These are phyloP conservation scores for Colletotrichum lentis DNA, from an alignment of 2,329 filamentous ascomycete species.

Conservation along the genomic window DNA sequence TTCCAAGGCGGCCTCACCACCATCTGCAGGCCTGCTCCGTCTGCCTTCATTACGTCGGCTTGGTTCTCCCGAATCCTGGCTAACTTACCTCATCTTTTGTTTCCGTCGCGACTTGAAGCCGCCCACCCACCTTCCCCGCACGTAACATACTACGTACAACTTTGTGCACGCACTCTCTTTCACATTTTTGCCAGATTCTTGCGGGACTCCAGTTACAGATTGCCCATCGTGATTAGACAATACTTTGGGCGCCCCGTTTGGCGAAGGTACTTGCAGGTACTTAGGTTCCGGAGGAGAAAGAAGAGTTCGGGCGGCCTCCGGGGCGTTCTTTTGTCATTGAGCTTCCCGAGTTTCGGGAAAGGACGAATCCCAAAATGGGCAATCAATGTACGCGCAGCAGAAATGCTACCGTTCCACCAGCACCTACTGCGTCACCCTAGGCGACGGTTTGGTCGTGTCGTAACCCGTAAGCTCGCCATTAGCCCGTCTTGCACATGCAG, in stretches of 20 bases:
- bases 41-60: constrained; percentile 33
- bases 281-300: neutral
- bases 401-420: neutral
- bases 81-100: constrained; percentile 20
- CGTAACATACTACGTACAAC: neutral
- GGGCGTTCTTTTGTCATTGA: constrained; percentile 3
- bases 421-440: neutral
- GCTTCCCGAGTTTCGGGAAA: neutral
- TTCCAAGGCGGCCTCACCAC: constrained; percentile 18
- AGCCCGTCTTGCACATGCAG: neutral
- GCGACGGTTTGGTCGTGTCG: too few relatives aligned
- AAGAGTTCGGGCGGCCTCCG: constrained; percentile 33
- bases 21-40: constrained; percentile 30
- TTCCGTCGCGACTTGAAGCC: neutral
- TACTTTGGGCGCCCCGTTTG: neutral
- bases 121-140: constrained; percentile 1
- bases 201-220: neutral
- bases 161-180: neutral
- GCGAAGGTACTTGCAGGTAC: neutral
- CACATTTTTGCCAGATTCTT: neutral
- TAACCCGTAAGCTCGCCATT: neutral
- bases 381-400: neutral
- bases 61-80: constrained; percentile 32
- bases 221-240: neutral
- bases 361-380: constrained; percentile 7